Percentiles rank a stretch among this genome's conserved stretches.
phyloP scores from a whole-genome alignment of 2,329 filamentous ascomycete genomes.

The Penicillium sp. region DNA sequence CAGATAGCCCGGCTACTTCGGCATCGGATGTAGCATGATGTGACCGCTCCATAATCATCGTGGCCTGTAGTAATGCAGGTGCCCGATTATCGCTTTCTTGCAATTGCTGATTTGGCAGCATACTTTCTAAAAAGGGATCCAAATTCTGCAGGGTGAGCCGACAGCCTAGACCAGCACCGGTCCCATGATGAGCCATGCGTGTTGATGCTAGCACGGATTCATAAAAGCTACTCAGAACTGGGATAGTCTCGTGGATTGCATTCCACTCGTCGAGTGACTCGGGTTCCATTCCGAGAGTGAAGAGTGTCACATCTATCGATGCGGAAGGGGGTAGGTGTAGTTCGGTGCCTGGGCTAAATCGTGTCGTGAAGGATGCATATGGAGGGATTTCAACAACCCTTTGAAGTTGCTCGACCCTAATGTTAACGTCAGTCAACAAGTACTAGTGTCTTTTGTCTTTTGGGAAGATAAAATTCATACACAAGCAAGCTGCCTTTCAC shows the following conservation, averaged over 20 bases:
- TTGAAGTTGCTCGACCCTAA: slow-evolving; percentile 2
- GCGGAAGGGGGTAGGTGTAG: background rate
- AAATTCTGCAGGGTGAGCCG: background rate
- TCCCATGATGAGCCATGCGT: background rate
- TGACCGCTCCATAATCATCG: background rate
- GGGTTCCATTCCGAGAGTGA: background rate
- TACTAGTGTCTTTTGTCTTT: background rate
- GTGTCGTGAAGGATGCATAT: background rate
- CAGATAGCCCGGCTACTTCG: background rate
- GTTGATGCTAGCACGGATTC: background rate
- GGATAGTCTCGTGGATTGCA: background rate
- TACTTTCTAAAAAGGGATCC: background rate
- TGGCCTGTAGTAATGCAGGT: slow-evolving; percentile 1
- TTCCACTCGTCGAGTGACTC: background rate
- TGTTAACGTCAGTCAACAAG: background rate
- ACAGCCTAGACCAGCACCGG: background rate
- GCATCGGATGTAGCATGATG: background rate
- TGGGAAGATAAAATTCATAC: slow-evolving; percentile 1
- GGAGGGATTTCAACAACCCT: slow-evolving; percentile 1
- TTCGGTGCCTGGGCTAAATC: background rate
- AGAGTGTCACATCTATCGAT: background rate
- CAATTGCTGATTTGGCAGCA: background rate
- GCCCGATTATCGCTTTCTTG: slow-evolving; percentile 2
- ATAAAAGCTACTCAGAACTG: background rate
- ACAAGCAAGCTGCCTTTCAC: slow-evolving; percentile 15